phyloP scores from a whole-genome alignment of 257 asterid genomes.

The Fraxinus cuspidata region DNA sequence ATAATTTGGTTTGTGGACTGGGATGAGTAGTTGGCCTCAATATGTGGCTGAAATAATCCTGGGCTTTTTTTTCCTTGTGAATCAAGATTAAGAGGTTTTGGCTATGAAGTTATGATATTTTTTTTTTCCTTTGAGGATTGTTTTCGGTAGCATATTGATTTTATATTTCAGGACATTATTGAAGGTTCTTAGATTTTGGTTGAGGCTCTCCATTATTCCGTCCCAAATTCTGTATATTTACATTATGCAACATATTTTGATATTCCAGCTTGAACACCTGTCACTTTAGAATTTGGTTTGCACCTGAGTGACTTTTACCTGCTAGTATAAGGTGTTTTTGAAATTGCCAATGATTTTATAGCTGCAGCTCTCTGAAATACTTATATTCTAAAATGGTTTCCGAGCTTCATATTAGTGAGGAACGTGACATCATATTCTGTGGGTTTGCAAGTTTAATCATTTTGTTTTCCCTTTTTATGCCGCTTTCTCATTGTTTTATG shows the following conservation, averaged over 20 bases:
- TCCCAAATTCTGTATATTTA: neutral
- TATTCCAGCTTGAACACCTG: neutral
- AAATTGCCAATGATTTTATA: neutral
- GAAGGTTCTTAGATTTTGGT: neutral
- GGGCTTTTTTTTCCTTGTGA: neutral
- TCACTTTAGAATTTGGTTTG: neutral
- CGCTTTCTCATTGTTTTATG: neutral
- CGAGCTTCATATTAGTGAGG: neutral
- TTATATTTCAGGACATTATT: neutral
- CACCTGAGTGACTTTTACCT: neutral
- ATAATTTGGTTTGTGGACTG: neutral
- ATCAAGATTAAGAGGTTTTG: neutral
- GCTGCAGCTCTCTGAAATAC: neutral
- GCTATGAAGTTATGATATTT: neutral
- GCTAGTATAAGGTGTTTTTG: neutral
- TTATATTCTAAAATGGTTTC: neutral
- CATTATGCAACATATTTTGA: neutral
- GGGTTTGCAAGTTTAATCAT: neutral
- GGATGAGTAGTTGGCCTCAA: neutral
- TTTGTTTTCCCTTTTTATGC: neutral
- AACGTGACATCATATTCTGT: neutral
- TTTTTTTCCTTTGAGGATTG: neutral
- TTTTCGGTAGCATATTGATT: neutral
- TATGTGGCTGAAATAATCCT: neutral
- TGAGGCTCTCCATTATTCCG: neutral